These are phyloP conservation scores for Saccharomyces hybrid DNA, from an alignment of 1,139 yeast species.

Conservation along the genomic window DNA sequence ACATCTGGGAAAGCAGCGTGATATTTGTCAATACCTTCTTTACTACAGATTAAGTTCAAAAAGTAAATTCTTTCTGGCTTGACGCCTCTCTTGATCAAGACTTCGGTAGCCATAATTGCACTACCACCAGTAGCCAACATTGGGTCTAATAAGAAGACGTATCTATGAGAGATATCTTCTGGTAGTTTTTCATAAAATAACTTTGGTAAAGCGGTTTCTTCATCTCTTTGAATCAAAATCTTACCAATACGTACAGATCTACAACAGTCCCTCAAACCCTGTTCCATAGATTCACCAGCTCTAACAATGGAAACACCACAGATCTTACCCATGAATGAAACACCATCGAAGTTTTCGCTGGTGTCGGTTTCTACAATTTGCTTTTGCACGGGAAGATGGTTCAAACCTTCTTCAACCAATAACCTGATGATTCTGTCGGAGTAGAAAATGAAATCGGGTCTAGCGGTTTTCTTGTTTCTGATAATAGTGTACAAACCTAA, in stretches of 20 bases:
- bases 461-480: conserved; percentile 65
- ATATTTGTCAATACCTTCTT: conserved; percentile 83
- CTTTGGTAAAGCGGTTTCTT: conserved; percentile 77
- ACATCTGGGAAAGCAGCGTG: conserved; percentile 72
- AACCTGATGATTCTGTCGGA: conserved; percentile 89
- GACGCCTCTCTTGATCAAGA: conserved; percentile 77
- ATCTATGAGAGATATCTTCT: conserved; percentile 78
- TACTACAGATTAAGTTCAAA: conserved; percentile 84
- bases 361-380: conserved; percentile 68
- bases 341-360: conserved; percentile 66
- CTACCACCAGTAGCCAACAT: conserved; percentile 98
- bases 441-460: conserved; percentile 91
- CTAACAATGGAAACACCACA: conserved; percentile 97
- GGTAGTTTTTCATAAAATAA: conserved; percentile 89
- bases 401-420: conserved; percentile 89
- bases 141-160: conserved; percentile 86
- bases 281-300: conserved; percentile 98
- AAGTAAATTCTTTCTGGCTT: conserved; percentile 79
- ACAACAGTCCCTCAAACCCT: conserved; percentile 94
- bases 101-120: conserved; percentile 95
- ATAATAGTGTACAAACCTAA: conserved; percentile 82
- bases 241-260: conserved; percentile 93
- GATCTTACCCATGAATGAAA: conserved; percentile 77
- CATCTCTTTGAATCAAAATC: conserved; percentile 93
- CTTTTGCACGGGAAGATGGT: conserved; percentile 78